These are phyloP conservation scores for Cladorrhinum samala DNA, from an alignment of 495 filamentous ascomycete species.

Conservation along the genomic window DNA sequence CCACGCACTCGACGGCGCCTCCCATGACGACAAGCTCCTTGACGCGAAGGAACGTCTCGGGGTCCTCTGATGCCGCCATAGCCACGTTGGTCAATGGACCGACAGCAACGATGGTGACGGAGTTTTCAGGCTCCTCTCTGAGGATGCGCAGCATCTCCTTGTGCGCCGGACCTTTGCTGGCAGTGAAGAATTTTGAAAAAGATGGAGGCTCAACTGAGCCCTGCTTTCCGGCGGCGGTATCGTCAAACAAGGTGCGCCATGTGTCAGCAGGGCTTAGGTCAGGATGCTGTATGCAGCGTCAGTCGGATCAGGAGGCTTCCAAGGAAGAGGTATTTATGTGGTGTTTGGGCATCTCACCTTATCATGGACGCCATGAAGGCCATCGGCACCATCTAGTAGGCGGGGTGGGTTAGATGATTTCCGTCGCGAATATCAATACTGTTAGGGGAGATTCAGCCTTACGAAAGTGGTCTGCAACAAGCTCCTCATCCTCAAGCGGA, in stretches of 20 bases:
- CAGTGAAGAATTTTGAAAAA: constrained; percentile 56
- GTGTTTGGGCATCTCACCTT: constrained; percentile 47
- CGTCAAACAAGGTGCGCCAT: constrained; percentile 76
- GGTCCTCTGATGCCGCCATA: constrained; percentile 75
- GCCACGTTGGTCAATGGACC: constrained; percentile 91
- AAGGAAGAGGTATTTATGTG: too few relatives aligned
- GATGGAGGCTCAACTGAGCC: constrained; percentile 31
- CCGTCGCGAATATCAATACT: neutral
- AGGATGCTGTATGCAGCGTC: constrained; percentile 67
- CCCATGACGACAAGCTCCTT: constrained; percentile 98
- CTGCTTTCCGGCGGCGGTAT: constrained; percentile 36
- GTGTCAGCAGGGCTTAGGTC: constrained; percentile 77
- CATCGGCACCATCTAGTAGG: constrained; percentile 73
- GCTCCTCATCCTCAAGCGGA: constrained; percentile 73
- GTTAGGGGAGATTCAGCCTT: constrained; percentile 1
- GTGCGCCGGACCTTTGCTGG: constrained; percentile 66
- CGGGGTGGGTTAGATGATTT: neutral
- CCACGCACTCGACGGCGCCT: constrained; percentile 68
- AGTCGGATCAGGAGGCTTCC: constrained; percentile 7
- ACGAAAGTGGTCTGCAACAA: constrained; percentile 93
- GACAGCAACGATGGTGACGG: constrained; percentile 81
- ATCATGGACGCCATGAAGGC: constrained; percentile 82
- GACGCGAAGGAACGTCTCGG: constrained; percentile 76
- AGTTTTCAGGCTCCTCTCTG: constrained; percentile 68
- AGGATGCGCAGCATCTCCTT: constrained; percentile 81